A percentile compares a stretch with the other conserved stretches of the same genome.
phyloP scores from a whole-genome alignment of 331 rosid genomes.

The Telfairia occidentalis region DNA sequence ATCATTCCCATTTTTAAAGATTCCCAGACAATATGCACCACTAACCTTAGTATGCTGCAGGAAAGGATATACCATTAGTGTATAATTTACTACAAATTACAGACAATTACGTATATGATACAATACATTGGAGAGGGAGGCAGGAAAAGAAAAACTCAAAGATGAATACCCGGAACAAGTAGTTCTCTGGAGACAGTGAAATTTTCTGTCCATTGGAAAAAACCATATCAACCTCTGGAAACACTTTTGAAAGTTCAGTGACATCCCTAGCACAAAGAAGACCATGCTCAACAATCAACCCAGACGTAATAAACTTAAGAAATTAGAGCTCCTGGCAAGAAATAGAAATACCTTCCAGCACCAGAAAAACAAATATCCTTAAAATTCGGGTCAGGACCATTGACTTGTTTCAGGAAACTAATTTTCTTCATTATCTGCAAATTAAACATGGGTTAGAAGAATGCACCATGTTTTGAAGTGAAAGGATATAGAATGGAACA shows the following conservation, averaged over 20 bases:
- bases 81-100: neutral
- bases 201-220: conserved; percentile 29
- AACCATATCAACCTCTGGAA: conserved; percentile 39
- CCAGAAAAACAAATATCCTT: conserved; percentile 40
- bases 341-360: conserved; percentile 34
- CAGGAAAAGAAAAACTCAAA: neutral
- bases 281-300: neutral
- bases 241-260: conserved; percentile 21
- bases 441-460: neutral
- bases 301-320: neutral
- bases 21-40: conserved; percentile 43
- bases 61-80: neutral
- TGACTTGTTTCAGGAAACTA: conserved; percentile 25
- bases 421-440: conserved; percentile 27
- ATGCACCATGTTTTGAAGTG: neutral
- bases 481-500: neutral
- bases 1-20: conserved; percentile 31
- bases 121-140: neutral
- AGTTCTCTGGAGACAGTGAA: conserved; percentile 32
- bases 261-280: conserved; percentile 26
- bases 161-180: conserved; percentile 34
- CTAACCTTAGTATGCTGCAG: conserved; percentile 37
- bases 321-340: neutral
- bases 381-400: conserved; percentile 39
- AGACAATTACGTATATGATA: neutral